Conservation (phyloP, 352 stramenopile species). For the Phytophthora citrophthora region DNA sequence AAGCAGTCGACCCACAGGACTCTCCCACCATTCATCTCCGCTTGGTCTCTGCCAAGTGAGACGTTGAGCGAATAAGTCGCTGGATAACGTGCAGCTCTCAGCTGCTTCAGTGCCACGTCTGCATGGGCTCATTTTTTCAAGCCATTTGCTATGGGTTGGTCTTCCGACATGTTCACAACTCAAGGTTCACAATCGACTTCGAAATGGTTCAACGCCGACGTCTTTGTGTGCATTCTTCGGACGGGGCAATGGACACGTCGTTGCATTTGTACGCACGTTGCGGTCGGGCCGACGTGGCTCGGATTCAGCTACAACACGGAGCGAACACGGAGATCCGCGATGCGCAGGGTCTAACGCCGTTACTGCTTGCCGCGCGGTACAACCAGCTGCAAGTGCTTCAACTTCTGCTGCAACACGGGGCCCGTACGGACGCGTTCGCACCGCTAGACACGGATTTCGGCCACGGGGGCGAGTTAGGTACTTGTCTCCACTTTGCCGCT, state of each 20-base stretch:
- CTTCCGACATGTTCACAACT: slow-evolving; percentile 3
- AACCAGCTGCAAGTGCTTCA: slow-evolving; percentile 46
- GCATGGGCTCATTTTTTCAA: slow-evolving; percentile 20
- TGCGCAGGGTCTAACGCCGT: slow-evolving; percentile 36
- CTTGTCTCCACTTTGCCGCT: slow-evolving; percentile 28
- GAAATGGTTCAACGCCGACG: slow-evolving; percentile 4
- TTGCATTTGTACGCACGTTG: slow-evolving; percentile 46
- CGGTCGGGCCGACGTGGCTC: slow-evolving; percentile 32
- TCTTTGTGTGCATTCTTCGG: neutral
- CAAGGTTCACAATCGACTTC: neutral
- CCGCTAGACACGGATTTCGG: slow-evolving; percentile 11
- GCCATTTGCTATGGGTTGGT: slow-evolving; percentile 11
- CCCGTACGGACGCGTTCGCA: slow-evolving; percentile 22
- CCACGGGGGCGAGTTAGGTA: slow-evolving; percentile 14
- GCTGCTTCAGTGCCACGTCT: slow-evolving; percentile 9
- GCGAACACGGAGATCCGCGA: slow-evolving; percentile 36
- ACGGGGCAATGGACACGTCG: slow-evolving; percentile 39
- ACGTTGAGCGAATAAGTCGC: slow-evolving; percentile 21
- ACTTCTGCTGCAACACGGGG: slow-evolving; percentile 40
- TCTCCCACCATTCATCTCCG: slow-evolving; percentile 15
- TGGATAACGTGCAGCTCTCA: slow-evolving; percentile 2
- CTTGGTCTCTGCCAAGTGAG: slow-evolving; percentile 20
- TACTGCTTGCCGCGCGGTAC: slow-evolving; percentile 36
- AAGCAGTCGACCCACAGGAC: slow-evolving; percentile 1
- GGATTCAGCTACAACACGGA: slow-evolving; percentile 38